Evolutionary conservation across 2,329 filamentous ascomycete genomes (phyloP), one percentile per base, ranked within the genome.

Genomic region (Calycina marina): DNA sequence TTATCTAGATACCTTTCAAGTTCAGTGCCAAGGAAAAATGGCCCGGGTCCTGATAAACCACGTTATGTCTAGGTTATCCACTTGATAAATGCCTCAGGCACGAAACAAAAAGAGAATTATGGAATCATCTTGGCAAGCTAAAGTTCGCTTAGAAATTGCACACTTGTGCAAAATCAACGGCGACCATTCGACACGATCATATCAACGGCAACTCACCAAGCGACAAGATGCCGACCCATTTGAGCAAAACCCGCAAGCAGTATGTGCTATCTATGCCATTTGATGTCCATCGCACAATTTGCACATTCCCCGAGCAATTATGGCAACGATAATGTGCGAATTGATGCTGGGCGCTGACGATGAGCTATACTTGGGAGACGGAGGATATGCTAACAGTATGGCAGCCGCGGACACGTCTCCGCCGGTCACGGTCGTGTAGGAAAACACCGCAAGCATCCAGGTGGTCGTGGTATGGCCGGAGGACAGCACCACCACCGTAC

Each of bases 401-500:
- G 14, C 59, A 85, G 79, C 72, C 85, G 88, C 72, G 88, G 88
- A 65, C 84, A 98, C 70, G 90, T 98, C 61, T 92, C 82, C 59
- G 84, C 85, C 73, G 90, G 90, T 73, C 77, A 96, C 66, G 88
- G 90, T 72, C 88, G 88, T 76, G 65, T 96, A 61, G 90, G 90
- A 63, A 96, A 96, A 81, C 86, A 94, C 80, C 73, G 90, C 61
- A 96, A 98, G 78, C 73, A 78, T 53, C 74, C 72, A 51, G 73
- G 73, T 76, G 73, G 73, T 72, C 69, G 82, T 82, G 73, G 73
- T 77, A 69, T 79, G 67, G 90, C 90, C 62, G 88, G 90, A 92
- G 88, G 86, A 75, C 84, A 94, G 70, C 90, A 98, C 72, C 90
- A 98, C 70, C 84, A 92, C 77, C 67, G 83, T 51, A 93, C 83